phyloP scores from a whole-genome alignment of 495 filamentous ascomycete genomes.

The Aspergillus hancockii region DNA sequence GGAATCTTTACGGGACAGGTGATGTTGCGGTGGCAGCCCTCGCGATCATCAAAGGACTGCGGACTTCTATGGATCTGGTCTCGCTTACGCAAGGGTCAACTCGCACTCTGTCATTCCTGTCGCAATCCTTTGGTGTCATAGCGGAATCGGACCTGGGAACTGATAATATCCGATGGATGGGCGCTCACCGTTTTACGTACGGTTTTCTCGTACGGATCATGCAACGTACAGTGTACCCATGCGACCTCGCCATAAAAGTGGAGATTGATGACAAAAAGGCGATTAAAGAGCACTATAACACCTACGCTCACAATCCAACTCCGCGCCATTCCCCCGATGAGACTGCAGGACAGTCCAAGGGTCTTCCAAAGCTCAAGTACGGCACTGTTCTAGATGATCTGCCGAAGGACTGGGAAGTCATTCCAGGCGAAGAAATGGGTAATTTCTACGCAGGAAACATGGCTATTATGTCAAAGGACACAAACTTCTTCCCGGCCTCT shows the following conservation, averaged over 20 bases:
- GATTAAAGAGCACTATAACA: slow-evolving; percentile 72
- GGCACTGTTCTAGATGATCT: slow-evolving; percentile 77
- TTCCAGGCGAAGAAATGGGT: slow-evolving; percentile 73
- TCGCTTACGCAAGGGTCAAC: slow-evolving; percentile 79
- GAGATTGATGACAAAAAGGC: slow-evolving; percentile 73
- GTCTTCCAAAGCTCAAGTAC: slow-evolving; percentile 72
- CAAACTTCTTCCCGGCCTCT: slow-evolving; percentile 85
- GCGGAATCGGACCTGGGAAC: slow-evolving; percentile 88
- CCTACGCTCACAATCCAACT: slow-evolving; percentile 43
- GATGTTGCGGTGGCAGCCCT: slow-evolving; percentile 75
- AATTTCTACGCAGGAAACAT: slow-evolving; percentile 97
- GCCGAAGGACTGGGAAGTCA: slow-evolving; percentile 70
- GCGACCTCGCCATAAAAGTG: slow-evolving; percentile 81
- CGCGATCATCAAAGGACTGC: slow-evolving; percentile 79
- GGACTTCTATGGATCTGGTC: slow-evolving; percentile 78
- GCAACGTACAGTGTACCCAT: slow-evolving; percentile 76
- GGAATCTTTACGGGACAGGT: slow-evolving; percentile 82
- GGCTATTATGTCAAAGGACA: slow-evolving; percentile 84
- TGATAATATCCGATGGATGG: slow-evolving; percentile 92
- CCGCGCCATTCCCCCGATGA: slow-evolving; percentile 25
- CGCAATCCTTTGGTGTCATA: slow-evolving; percentile 86
- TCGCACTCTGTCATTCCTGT: slow-evolving; percentile 82
- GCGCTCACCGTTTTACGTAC: slow-evolving; percentile 76
- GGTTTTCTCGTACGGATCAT: slow-evolving; percentile 76
- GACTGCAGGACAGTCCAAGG: slow-evolving; percentile 37